These are phyloP conservation scores for Filosporella fistucella DNA, from an alignment of 495 filamentous ascomycete species.

Conservation along the genomic window DNA sequence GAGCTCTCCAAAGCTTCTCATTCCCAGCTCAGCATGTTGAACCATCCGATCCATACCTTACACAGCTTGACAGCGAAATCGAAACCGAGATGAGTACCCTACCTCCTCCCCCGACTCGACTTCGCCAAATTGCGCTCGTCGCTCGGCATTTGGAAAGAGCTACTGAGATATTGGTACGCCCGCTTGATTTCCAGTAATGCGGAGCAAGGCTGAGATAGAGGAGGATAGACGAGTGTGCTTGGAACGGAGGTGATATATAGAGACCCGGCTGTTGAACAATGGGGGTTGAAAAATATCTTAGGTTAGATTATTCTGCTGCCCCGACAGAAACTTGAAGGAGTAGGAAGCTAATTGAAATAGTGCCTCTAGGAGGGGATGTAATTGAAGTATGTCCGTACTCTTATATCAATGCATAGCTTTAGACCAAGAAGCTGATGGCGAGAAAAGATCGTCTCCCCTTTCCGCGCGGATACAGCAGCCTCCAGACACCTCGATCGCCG, in stretches of 20 bases:
- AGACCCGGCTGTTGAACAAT: conserved; percentile 18
- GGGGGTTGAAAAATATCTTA: conserved; percentile 19
- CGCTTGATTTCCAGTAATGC: not conserved
- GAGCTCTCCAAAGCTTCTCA: too few species aligned
- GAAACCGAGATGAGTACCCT: too few species aligned
- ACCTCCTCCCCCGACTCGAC: conserved; percentile 15
- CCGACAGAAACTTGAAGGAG: conserved; percentile 1
- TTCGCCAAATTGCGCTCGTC: conserved; percentile 18
- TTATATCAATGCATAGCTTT: not conserved
- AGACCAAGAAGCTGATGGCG: not conserved
- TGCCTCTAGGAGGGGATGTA: conserved; percentile 19
- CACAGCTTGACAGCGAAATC: too few species aligned
- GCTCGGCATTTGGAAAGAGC: conserved; percentile 16
- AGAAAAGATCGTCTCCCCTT: conserved; percentile 16
- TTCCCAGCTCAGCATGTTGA: too few species aligned
- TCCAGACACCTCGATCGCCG: conserved; percentile 14
- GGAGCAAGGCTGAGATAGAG: conserved; percentile 2
- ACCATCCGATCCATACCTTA: too few species aligned
- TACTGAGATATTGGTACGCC: conserved; percentile 13
- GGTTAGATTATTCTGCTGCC: not conserved
- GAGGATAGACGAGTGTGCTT: conserved; percentile 13
- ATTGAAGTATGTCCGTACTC: conserved; percentile 13
- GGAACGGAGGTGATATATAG: conserved; percentile 18
- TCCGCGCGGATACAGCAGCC: conserved; percentile 8
- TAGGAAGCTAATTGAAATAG: too few species aligned